Evolutionary conservation across 495 filamentous ascomycete genomes (phyloP), one percentile per base, ranked within the genome.

Genomic region (Penicillium flavigenum): DNA sequence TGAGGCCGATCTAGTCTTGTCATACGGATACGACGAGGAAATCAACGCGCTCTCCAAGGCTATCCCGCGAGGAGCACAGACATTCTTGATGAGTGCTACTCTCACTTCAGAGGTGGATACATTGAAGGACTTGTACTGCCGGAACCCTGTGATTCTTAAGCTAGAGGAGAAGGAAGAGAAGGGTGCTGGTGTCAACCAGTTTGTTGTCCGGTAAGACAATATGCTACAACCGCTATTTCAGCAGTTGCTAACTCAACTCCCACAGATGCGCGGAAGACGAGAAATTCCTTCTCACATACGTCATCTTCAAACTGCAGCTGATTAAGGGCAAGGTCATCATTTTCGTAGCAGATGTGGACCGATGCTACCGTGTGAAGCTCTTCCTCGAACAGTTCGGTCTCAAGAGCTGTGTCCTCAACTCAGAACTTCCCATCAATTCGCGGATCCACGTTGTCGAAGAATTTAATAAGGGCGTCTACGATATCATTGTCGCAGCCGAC

Each of bases 351-450:
- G 93, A 98, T 61, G 86, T 96, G 51, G 95, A 98, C 69, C 82
- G 94, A 54, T 92, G 89, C 62, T 99, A 99, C 73, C 83, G 95
- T 29, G 76, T 98, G 31, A 98, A 97, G 74, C 81, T 99, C 10
- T 98, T 94, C 69, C 82, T 99, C 14, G 95, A 98, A 70, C 95
- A 98, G 65, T 98, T 99, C 62, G 91, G 91, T 24, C 90, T 96
- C 66, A 88, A 88, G 70, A 91, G 88, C 68, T 97, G 93, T 71
- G 87, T 99, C 12, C 77, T 99, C 34, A 99, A 99, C 71, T 94
- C 91, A 5, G 92, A 99, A 66, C 74, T 99, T 17, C 94, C 94
- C 4, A 87, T 97, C 59, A 96, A 96, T 60, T 92, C 89, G 7
- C 81, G 94, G 19, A 83, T 97, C 43, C 94, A 98, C 74, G 89